Base-by-base conservation (phyloP, 257 asterid genomes). In the Henckelia pumila region DNA sequence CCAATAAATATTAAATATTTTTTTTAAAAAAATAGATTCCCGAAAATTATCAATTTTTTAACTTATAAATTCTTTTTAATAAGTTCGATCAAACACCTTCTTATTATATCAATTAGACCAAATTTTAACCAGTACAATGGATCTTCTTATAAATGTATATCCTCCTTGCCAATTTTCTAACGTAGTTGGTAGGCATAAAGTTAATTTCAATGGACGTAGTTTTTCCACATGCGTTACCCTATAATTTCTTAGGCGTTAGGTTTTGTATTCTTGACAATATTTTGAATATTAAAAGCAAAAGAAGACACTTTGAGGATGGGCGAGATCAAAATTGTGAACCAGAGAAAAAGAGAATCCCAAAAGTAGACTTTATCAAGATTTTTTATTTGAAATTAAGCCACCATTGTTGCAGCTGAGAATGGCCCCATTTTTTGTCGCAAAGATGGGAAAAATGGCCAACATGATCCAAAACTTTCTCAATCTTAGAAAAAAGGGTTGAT, bases 281-380 rank as follows among this genome's bases (percentile, higher is more conserved):
- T 11, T 40, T 10, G 47, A 47, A 16, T 47, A 47, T 47, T 47
- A 16, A 47, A 47, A 47, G 20, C 21, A 16, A 47, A 47, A 17
- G 55, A 47, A 8, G 55, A 47, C 21, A 47, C 55, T 47, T 47
- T 5, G 55, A 21, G 19, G 55, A 47, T 47, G 53, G 2, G 4
- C 17, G 55, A 47, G 55, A 47, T 47, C 55, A 47, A 47, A 47
- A 47, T 47, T 47, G 21, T 47, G 55, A 47, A 47, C 55, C 55
- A 47, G 20, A 47, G 20, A 17, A 17, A 16, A 47, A 47, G 53
- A 16, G 55, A 47, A 47, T 47, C 55, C 20, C 55, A 1, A 47
- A 16, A 17, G 21, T 5, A 47, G 55, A 47, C 53, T 47, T 47
- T 47, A 47, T 16, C 8, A 14, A 47, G 20, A 47, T 47, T 47